Percentiles rank a stretch among this genome's conserved stretches.
phyloP scores from a whole-genome alignment of 148 eudicot species.

The Suaeda aralocaspica region DNA sequence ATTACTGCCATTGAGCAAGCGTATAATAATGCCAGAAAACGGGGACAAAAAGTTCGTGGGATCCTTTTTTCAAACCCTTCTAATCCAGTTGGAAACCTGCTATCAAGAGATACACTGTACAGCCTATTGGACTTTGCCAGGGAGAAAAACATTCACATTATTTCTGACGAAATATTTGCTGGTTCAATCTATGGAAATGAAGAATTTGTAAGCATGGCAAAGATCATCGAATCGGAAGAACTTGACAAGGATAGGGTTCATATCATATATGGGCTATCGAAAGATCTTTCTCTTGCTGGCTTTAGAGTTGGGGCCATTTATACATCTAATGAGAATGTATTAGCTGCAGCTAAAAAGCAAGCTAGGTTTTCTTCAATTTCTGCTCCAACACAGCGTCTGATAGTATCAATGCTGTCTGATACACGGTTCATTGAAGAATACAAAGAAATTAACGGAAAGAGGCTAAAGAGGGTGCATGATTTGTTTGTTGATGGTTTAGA shows the following conservation, averaged over 20 bases:
- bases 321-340: constrained; percentile 55
- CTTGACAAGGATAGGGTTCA: constrained; percentile 68
- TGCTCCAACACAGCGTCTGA: constrained; percentile 66
- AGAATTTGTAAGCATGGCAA: constrained; percentile 75
- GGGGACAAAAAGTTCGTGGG: constrained; percentile 71
- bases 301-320: constrained; percentile 71
- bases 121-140: constrained; percentile 62
- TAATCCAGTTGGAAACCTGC: constrained; percentile 73
- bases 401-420: constrained; percentile 73
- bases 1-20: constrained; percentile 67
- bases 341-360: constrained; percentile 60
- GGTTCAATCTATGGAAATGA: constrained; percentile 58
- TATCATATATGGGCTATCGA: constrained; percentile 72
- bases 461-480: constrained; percentile 50
- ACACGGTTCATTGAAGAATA: constrained; percentile 44
- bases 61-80: constrained; percentile 72
- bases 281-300: constrained; percentile 66
- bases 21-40: constrained; percentile 64
- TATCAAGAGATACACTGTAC: constrained; percentile 46
- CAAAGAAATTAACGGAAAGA: constrained; percentile 41
- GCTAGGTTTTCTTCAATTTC: constrained; percentile 76
- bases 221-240: constrained; percentile 59
- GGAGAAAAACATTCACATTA: constrained; percentile 81
- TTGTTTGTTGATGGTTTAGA: constrained; percentile 61
- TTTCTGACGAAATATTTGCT: constrained; percentile 74